These are phyloP conservation scores for Choricystis sp. DNA, from an alignment of 139 green algal species.

Conservation along the genomic window DNA sequence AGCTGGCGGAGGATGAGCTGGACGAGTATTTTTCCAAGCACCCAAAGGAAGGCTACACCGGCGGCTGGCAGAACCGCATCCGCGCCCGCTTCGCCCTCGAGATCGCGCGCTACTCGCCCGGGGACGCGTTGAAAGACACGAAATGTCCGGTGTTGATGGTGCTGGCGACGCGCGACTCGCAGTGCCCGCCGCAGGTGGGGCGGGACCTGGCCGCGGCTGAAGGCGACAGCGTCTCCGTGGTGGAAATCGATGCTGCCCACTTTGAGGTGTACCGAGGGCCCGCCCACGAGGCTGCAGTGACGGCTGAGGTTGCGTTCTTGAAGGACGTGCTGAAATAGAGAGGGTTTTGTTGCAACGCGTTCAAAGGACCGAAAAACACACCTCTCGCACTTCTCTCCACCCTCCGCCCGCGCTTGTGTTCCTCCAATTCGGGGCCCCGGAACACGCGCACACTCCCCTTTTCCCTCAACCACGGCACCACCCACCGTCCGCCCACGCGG, in stretches of 20 bases:
- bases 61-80: slow-evolving; percentile 21
- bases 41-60: slow-evolving; percentile 19
- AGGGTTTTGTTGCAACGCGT: too few species aligned
- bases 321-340: background rate
- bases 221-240: slow-evolving; percentile 7
- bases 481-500: too few species aligned
- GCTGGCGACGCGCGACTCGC: slow-evolving; percentile 11
- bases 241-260: slow-evolving; percentile 9
- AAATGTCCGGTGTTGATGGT: slow-evolving; percentile 19
- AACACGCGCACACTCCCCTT: too few species aligned
- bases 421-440: too few species aligned
- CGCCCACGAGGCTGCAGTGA: background rate
- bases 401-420: too few species aligned
- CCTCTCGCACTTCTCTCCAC: too few species aligned
- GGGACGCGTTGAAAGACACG: slow-evolving; percentile 5
- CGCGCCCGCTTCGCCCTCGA: slow-evolving; percentile 17
- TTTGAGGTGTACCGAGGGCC: slow-evolving; percentile 19
- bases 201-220: slow-evolving; percentile 3
- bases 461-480: too few species aligned
- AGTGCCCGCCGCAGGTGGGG: slow-evolving; percentile 13
- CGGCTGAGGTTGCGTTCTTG: background rate
- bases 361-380: too few species aligned
- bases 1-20: slow-evolving; percentile 11
- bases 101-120: slow-evolving; percentile 17
- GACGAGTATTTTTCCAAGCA: slow-evolving; percentile 26